Evolutionary conservation across 2,329 filamentous ascomycete species (phyloP), one percentile per base, ranked within the genome.

Genomic region (Neonectria faginata): DNA sequence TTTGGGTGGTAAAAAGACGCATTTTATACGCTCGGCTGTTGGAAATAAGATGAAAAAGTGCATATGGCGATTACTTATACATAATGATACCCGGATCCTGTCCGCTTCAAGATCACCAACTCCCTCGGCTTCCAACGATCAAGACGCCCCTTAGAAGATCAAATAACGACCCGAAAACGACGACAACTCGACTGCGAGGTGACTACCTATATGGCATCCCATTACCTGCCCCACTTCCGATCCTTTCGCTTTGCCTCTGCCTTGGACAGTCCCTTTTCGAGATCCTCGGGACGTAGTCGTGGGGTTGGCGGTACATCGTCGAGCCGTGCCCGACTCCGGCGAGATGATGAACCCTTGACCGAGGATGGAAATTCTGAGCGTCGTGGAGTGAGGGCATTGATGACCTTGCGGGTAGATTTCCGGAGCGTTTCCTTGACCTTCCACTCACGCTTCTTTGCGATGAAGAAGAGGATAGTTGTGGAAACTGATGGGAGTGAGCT

Each of bases 371-470:
- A 90, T 70, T 89, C 87, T 60, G 83, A 79, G 61, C 88, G 83
- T 52, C 88, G 81, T 6, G 88, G 88, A n/a, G 88, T 90, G 60
- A 91, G 81, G 5, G 84, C 88, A 4, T 83, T 85, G 47, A 85
- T 86, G 29, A 91, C 87, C 73, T 83, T 88, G 66, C 83, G 84
- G 33, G 88, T 88, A 1, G 92, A 94, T 68, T 87, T 88, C 60
- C 90, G 86, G 62, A 97, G 83, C 31, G 85, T 91, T 75, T 92
- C 88, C 63, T 89, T 88, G 70, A 96, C 83, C 69, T 89, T 91
- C 93, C 93, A 96, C 78, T 94, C 92, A 51, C 90, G 88, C 81
- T 93, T 94, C 84, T 96, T 96, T 60, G 93, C 91, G 41, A 95
- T 77, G 77, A 90, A 93, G 81, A 92, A 97, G 29, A 96, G 86